Conservation (phyloP, 495 filamentous ascomycete species). For the Neurospora sublineolata region DNA sequence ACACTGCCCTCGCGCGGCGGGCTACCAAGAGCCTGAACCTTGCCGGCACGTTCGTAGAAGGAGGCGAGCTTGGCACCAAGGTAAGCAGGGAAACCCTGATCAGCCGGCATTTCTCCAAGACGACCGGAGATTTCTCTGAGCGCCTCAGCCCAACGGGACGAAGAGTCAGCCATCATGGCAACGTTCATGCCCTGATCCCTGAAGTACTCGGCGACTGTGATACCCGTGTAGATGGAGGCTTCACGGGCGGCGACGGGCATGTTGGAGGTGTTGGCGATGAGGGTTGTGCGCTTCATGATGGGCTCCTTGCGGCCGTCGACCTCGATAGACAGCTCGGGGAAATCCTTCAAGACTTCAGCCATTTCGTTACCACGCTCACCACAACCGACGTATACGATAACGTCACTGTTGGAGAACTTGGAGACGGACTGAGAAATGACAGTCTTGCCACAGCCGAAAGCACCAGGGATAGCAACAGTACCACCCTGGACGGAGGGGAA, state of each 20-base stretch:
- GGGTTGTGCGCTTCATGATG: constrained; percentile 98
- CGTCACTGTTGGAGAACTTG: constrained; percentile 99
- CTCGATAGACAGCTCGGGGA: constrained; percentile 89
- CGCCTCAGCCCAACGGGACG: constrained; percentile 96
- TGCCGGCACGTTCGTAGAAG: constrained; percentile 97
- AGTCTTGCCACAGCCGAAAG: constrained; percentile 98
- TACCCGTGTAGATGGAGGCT: constrained; percentile 98
- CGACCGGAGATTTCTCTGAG: constrained; percentile 98
- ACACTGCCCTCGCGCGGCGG: constrained; percentile 82
- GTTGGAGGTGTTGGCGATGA: constrained; percentile 99
- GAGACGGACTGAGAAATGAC: constrained; percentile 97
- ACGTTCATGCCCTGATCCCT: constrained; percentile 96
- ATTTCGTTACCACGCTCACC: constrained; percentile 99
- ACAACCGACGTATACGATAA: constrained; percentile 97
- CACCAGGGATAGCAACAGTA: constrained; percentile 94
- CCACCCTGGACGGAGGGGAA: constrained; percentile 96
- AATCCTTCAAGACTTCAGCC: constrained; percentile 99
- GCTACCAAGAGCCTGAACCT: constrained; percentile 73
- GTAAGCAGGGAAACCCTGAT: constrained; percentile 98
- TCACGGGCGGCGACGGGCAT: constrained; percentile 99
- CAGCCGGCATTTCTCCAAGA: constrained; percentile 98
- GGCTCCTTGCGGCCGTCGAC: constrained; percentile 88
- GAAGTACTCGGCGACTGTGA: constrained; percentile 97
- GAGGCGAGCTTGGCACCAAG: constrained; percentile 91
- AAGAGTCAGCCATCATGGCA: constrained; percentile 99